A percentile compares a stretch with the other conserved stretches of the same genome.
Conservation (phyloP, 805 yeast genomes). For the Kuraishia ogatae region DNA sequence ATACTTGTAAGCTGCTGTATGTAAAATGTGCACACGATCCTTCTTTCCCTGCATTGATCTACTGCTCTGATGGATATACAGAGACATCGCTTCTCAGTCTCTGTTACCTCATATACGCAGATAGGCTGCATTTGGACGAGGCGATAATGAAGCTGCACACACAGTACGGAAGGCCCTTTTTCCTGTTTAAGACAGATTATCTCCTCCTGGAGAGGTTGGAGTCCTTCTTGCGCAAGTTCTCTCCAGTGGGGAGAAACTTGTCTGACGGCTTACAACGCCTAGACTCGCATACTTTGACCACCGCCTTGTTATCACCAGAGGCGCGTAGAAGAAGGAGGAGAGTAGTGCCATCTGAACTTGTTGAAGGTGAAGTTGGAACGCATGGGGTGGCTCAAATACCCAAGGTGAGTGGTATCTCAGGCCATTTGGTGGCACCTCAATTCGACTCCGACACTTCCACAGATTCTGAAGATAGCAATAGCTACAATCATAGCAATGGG, state of each 20-base stretch:
- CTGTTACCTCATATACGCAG: conserved; percentile 63
- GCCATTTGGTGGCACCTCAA: background rate
- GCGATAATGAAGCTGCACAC: conserved; percentile 59
- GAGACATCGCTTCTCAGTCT: conserved; percentile 75
- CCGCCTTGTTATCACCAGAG: background rate
- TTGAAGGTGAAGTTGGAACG: background rate
- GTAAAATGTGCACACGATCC: conserved; percentile 20
- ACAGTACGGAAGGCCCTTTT: conserved; percentile 68
- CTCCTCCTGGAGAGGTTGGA: conserved; percentile 57
- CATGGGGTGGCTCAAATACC: background rate
- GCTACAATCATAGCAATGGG: background rate
- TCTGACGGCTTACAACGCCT: background rate
- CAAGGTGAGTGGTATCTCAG: background rate
- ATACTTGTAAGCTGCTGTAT: conserved; percentile 61
- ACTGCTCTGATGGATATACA: conserved; percentile 88
- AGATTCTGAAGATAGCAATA: background rate
- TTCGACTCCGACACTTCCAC: background rate
- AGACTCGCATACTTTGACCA: background rate
- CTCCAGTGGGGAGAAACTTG: conserved; percentile 32
- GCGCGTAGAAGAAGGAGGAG: background rate
- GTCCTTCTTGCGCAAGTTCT: conserved; percentile 45
- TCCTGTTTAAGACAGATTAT: conserved; percentile 73
- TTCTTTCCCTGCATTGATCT: conserved; percentile 43
- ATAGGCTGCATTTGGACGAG: conserved; percentile 50
- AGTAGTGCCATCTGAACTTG: background rate